Evolutionary conservation across 2,329 filamentous ascomycete genomes (phyloP).

Genomic region (Fusarium scirpi): DNA sequence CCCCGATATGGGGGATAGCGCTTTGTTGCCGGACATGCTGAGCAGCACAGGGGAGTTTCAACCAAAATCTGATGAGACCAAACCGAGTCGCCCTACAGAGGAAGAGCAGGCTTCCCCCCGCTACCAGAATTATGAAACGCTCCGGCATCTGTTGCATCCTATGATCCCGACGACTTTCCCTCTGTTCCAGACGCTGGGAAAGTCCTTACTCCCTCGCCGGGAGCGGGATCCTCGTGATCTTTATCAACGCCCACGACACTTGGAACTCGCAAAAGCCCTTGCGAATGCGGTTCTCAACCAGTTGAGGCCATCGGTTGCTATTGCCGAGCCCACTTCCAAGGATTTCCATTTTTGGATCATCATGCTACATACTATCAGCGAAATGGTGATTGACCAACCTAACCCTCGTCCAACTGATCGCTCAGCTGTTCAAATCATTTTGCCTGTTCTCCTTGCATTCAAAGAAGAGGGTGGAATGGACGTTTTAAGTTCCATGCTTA

Average conservation of each 20-base stretch:
- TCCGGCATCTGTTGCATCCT: conserved; percentile 81
- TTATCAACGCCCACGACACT: conserved; percentile 65
- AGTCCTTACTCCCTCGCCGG: conserved; percentile 80
- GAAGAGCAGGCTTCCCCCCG: conserved; percentile 58
- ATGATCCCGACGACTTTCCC: conserved; percentile 84
- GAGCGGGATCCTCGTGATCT: conserved; percentile 68
- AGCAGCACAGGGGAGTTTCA: conserved; percentile 47
- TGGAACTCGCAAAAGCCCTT: conserved; percentile 72
- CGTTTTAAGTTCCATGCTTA: conserved; percentile 77
- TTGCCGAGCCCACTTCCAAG: conserved; percentile 64
- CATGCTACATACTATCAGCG: conserved; percentile 80
- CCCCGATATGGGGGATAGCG: conserved; percentile 46
- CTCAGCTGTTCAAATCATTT: conserved; percentile 67
- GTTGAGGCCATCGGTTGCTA: conserved; percentile 63
- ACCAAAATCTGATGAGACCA: conserved; percentile 40
- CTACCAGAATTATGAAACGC: conserved; percentile 80
- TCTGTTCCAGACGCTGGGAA: conserved; percentile 88
- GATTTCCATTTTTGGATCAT: conserved; percentile 86
- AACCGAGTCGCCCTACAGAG: conserved; percentile 53
- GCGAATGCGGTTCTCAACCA: conserved; percentile 78
- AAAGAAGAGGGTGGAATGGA: conserved; percentile 83
- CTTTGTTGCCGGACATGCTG: conserved; percentile 51
- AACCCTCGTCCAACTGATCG: conserved; percentile 61
- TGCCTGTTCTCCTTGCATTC: conserved; percentile 87
- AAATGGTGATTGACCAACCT: conserved; percentile 78